These are phyloP conservation scores for Laburnicola sp. DNA, from an alignment of 2,329 filamentous ascomycete genomes.

Conservation along the genomic window DNA sequence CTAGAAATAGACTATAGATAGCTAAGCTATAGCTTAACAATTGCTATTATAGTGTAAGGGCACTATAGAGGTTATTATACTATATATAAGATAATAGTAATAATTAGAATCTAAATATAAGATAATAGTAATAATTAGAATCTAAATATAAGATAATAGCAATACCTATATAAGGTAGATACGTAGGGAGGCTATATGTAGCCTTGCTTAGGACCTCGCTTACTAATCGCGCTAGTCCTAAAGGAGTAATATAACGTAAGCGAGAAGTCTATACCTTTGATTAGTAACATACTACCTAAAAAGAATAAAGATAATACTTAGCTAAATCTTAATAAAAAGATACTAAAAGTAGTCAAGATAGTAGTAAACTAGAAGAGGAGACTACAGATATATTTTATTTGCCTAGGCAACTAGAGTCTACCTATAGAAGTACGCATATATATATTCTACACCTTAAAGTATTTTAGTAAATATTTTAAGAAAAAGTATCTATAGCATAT, in stretches of 20 bases:
- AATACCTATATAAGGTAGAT: no score
- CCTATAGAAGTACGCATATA: constrained; percentile 9
- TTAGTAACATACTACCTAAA: background rate
- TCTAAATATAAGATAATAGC: no score
- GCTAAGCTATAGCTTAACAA: no score
- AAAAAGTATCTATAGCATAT: constrained; percentile 14
- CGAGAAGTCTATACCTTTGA: constrained; percentile 2
- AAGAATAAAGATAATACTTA: constrained; percentile 10
- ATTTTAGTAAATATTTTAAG: constrained; percentile 22
- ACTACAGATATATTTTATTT: constrained; percentile 17
- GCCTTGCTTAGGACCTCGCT: constrained; percentile 17
- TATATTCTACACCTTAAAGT: constrained; percentile 13
- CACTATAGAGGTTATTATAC: no score
- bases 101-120: no score
- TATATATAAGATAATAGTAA: no score
- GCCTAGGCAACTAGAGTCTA: constrained; percentile 15
- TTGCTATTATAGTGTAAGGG: no score
- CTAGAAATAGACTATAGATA: no score
- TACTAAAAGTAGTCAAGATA: constrained; percentile 17
- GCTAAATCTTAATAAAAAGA: constrained; percentile 8
- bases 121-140: no score
- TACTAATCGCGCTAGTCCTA: background rate
- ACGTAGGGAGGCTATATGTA: no score
- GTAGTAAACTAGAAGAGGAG: constrained; percentile 18
- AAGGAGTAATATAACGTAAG: constrained; percentile 15